Percentiles rank a stretch among this genome's conserved stretches.
Evolutionary conservation across 208 protist species (phyloP).

Genomic region (Wallacemonas rigidus): DNA sequence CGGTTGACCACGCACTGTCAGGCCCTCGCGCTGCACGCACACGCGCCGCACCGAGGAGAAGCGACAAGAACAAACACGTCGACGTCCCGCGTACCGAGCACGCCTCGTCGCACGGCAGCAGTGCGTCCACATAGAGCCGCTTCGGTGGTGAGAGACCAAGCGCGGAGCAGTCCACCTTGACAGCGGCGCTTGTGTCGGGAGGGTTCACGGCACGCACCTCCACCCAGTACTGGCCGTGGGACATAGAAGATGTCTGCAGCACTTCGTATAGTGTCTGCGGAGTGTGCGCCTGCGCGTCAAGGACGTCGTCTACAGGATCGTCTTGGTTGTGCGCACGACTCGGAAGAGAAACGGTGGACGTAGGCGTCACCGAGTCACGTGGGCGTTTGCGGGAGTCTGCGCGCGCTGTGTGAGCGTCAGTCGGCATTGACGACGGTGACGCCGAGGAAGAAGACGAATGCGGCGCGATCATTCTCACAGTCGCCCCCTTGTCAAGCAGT

Average conservation of each 20-base stretch:
- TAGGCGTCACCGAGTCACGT: background rate
- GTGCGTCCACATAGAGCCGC: slow-evolving; percentile 43
- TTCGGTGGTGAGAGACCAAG: slow-evolving; percentile 39
- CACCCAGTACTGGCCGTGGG: slow-evolving; percentile 44
- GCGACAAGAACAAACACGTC: slow-evolving; percentile 49
- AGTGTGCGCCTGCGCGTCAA: background rate
- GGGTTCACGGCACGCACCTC: slow-evolving; percentile 24
- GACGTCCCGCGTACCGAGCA: slow-evolving; percentile 47
- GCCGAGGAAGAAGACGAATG: background rate
- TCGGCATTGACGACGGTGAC: background rate
- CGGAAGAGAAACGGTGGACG: too few species aligned
- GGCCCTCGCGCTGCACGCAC: background rate
- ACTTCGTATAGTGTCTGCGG: slow-evolving; percentile 19
- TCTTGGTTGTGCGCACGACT: too few species aligned
- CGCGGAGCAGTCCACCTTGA: slow-evolving; percentile 33
- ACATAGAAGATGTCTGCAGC: slow-evolving; percentile 22
- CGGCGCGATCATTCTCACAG: slow-evolving; percentile 9
- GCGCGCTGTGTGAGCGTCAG: background rate
- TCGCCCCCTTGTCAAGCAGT: slow-evolving; percentile 46
- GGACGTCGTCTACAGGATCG: background rate
- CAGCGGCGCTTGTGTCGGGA: too few species aligned
- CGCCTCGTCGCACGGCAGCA: slow-evolving; percentile 67
- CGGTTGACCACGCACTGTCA: background rate
- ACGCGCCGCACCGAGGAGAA: slow-evolving; percentile 33
- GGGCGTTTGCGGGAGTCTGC: background rate